Base-by-base conservation (phyloP, 371 early-diverging fungal species). In the Apophysomyces elegans region DNA sequence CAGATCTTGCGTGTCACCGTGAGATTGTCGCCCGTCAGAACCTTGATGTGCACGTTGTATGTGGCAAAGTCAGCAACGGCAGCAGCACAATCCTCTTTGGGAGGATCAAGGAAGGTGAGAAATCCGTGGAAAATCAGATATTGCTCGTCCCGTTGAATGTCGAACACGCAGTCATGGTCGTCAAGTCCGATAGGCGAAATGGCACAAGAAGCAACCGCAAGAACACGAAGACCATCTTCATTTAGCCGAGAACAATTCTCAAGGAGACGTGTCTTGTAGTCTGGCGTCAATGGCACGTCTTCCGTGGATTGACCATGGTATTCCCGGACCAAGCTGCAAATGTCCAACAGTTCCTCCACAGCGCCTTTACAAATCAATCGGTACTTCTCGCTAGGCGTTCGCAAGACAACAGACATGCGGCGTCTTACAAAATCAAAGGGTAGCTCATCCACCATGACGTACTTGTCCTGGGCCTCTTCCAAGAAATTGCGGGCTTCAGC, bases 21-120 rank as follows among this genome's bases (percentile, higher is more conserved):
- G 69, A 95, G 95, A 76, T 98, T 11, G 98, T 98, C 9, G 96
- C 97, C 96, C 96, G 61, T 98, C 86, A 96, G 89, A 44, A 97
- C 95, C 70, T 91, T 90, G 73, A 98, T 91, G 69, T 96, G 97
- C 6, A 98, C 99, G 37, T 81, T 79, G 63, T 61, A 44, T 4
- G 16, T 61, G n/a, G 26, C 96, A 90, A 70, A 96, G 95, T 50
- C 89, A 84, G 94, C 96, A 70, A 98, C 89, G n/a, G 96, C 97
- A 72, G 96, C 95, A 77, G 95, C 93, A 16, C 97, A 97, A 61
- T 96, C 98, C 68, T 95, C 95, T 78, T 96, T 96, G 68, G 97
- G 98, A 56, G 97, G 98, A 77, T 96, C 99, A 71, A 94, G 93
- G 9, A 98, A 84, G 7, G 93, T 91, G 21, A 87, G 84, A 35